These are phyloP conservation scores for Closterium sp. DNA, from an alignment of 139 green algal species.

Conservation along the genomic window DNA sequence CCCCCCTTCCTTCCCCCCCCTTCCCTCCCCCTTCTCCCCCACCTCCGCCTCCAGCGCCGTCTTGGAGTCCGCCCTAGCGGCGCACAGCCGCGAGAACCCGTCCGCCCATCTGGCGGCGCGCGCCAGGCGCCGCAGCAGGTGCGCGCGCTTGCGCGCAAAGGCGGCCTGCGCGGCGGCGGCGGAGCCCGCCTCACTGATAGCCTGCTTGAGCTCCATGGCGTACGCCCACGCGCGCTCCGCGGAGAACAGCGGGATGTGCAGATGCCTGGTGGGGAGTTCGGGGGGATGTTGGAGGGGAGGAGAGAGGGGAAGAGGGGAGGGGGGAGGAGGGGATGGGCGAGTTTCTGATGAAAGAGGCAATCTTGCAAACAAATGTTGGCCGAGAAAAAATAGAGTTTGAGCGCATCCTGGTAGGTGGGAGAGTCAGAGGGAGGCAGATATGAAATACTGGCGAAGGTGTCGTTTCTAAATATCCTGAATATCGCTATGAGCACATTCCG, in stretches of 20 bases:
- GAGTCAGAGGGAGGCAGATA: not conserved
- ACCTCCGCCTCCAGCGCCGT: slow-evolving; percentile 77
- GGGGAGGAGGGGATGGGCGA: not conserved
- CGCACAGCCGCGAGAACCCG: slow-evolving; percentile 61
- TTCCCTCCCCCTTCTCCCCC: not conserved
- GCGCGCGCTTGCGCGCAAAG: slow-evolving; percentile 62
- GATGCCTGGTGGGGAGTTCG: slow-evolving; percentile 60
- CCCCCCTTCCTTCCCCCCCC: too few relatives aligned
- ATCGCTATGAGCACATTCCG: not conserved
- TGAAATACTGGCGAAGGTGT: too few relatives aligned
- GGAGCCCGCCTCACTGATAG: slow-evolving; percentile 54
- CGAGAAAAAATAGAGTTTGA: too few relatives aligned
- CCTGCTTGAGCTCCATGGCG: slow-evolving; percentile 87
- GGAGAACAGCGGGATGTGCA: slow-evolving; percentile 79
- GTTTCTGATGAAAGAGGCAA: too few relatives aligned
- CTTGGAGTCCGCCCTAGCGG: slow-evolving; percentile 60
- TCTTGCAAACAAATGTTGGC: too few relatives aligned
- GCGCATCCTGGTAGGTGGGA: not conserved
- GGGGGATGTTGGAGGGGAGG: not conserved
- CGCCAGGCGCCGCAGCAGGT: slow-evolving; percentile 67
- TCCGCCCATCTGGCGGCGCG: slow-evolving; percentile 70
- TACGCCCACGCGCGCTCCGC: slow-evolving; percentile 85
- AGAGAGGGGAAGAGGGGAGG: not conserved
- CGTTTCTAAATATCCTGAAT: too few relatives aligned
- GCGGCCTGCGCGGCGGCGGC: not conserved